Base-by-base conservation (phyloP, 2,329 filamentous ascomycete species). In the Mycosphaerelloides madeirae region DNA sequence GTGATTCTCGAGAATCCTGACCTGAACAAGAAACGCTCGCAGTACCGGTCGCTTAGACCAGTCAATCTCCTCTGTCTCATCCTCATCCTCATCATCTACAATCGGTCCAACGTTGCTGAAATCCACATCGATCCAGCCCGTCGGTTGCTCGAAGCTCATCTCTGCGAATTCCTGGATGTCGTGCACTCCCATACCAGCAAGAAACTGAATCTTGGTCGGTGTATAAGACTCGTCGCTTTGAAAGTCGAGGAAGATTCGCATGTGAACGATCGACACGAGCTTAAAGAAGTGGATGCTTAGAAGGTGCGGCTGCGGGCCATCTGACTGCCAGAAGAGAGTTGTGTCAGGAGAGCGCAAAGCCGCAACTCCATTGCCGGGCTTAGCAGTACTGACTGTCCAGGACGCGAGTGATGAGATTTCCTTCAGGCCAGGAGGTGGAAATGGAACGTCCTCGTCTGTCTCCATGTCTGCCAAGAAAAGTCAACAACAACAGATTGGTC, bases 221-320 rank as follows among this genome's bases (percentile, higher is more conserved):
- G 93, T 98, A 66, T 98, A 98, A 33, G 86, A 93, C 68, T 98
- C 93, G 66, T 98, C 93, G 42, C 87, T 80, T 50, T 84, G 83
- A 66, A 95, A 95, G 69, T 98, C 90, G 34, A 98, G 82, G 56
- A 85, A 90, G 57, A 93, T 80, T n/a, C 86, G 78, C 40, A 93
- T 81, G 20, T 82, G 80, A 4, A 83, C 81, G 50, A 93, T 88
- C 47, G 82, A 83, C 33, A 90, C 87, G 6, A 86, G 78, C 57
- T 89, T 88, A 67, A 88, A 82, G 66, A 93, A 93, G 67, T 93
- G 87, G 31, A 93, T 85, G 48, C 86, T 91, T 37, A 93, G 75
- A 50, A 83, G 79, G 60, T 93, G 87, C 3, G 87, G 87, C 62
- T 93, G 87, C 1, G 87, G 86, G 1, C 87, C 87, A 60, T 93